These are phyloP conservation scores for Solanum boliviense DNA, from an alignment of 257 asterid genomes.

Conservation along the genomic window DNA sequence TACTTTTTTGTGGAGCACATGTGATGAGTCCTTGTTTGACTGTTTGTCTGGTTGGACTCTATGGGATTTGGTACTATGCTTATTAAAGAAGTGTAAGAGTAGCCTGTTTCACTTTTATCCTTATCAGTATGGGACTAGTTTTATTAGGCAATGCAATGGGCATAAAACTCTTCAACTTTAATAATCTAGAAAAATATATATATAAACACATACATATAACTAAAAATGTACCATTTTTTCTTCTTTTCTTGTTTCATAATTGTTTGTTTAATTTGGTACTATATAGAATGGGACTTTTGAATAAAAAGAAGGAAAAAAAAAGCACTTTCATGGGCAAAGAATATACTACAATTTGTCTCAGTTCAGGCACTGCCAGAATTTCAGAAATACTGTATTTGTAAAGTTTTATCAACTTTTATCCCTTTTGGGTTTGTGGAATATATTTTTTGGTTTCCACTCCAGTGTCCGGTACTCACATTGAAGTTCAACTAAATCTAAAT, in stretches of 20 bases:
- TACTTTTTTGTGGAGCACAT: constrained; percentile 4
- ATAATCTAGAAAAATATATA: not conserved
- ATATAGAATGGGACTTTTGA: not conserved
- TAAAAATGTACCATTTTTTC: not conserved
- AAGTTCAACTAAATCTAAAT: too few relatives aligned
- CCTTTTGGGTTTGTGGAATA: not conserved
- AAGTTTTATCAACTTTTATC: not conserved
- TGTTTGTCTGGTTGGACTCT: constrained; percentile 22
- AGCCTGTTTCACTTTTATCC: not conserved
- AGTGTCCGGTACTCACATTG: too few relatives aligned
- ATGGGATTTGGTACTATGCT: constrained; percentile 7
- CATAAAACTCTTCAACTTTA: not conserved
- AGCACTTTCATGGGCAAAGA: not conserved
- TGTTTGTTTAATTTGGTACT: not conserved
- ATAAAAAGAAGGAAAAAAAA: not conserved
- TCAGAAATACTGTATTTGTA: not conserved
- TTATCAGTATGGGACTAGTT: not conserved
- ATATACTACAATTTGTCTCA: not conserved
- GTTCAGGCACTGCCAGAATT: not conserved
- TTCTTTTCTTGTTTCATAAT: not conserved
- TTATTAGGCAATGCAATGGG: not conserved
- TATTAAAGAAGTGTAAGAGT: not conserved
- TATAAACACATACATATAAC: not conserved
- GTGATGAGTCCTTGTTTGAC: constrained; percentile 17
- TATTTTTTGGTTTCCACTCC: too few relatives aligned